Base-by-base conservation (phyloP, 2,329 filamentous ascomycete genomes). In the Ophiostoma sp. region DNA sequence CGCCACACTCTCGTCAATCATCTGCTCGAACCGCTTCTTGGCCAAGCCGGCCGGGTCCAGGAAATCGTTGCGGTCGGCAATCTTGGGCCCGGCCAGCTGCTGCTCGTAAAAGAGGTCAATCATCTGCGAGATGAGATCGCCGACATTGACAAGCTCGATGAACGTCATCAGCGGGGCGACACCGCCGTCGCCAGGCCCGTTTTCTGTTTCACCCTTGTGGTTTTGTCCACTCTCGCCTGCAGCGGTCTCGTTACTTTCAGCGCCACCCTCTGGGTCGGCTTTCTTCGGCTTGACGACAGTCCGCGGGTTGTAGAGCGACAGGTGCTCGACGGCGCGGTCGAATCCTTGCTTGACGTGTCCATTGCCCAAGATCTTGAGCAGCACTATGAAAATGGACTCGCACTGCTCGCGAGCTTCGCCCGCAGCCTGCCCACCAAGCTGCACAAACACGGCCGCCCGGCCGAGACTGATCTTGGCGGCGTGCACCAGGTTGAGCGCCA, bases 21-120 rank as follows among this genome's bases (percentile, higher is more conserved):
- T 97, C 77, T 97, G 94, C 83, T 99, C 95, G 76, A 98, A 99
- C 74, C 92, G 93, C 82, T 97, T 98, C 86, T 99, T 99, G 74
- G 95, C 94, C 75, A 97, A 90, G 41, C 91, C 91, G 0, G 94
- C 92, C 27, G 93, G 91, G 76, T 96, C 93, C 67, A 99, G 84
- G 76, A 99, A 99, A 80, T 99, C 95, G 77, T 96, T 96, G 62
- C 91, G 89, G 77, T 98, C 94, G 1, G 91, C 91, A 69, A 99
- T 89, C 76, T 91, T 91, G 17, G 91, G 87, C 0, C 88, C 86
- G 6, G 93, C 88, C 36, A 99, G 86, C 80, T 99, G 95, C 80
- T 98, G 95, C 77, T 96, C 91, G 80, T 96, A 99, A 78, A 99
- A 99, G 44, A 99, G 93, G 77, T 99, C 95, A 71, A 99, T 88